These are phyloP conservation scores for Paracamarosporium sp. DNA, from an alignment of 2,329 filamentous ascomycete genomes.

Conservation along the genomic window DNA sequence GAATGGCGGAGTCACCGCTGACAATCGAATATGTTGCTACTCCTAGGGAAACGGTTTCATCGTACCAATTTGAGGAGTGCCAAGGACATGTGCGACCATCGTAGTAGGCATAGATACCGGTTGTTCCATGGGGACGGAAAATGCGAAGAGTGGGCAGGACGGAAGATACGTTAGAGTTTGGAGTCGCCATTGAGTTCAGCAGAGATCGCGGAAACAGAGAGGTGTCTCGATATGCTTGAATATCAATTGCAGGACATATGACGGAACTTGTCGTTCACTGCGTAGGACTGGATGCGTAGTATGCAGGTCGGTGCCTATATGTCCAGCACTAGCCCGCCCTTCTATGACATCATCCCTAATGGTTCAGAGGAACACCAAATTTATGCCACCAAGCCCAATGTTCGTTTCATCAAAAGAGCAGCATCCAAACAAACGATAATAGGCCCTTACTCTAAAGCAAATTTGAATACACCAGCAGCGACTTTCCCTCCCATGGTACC, in stretches of 20 bases:
- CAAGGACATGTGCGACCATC: slow-evolving; percentile 15
- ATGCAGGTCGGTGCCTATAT: not conserved
- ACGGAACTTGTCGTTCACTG: not conserved
- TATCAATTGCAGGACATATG: not conserved
- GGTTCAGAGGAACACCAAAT: no score
- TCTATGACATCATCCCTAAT: not conserved
- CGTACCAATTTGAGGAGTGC: slow-evolving; percentile 15
- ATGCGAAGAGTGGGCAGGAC: not conserved
- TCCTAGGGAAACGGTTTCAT: slow-evolving; percentile 16
- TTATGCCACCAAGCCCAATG: no score
- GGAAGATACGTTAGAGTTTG: not conserved
- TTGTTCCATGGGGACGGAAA: slow-evolving; percentile 6
- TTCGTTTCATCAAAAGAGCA: no score
- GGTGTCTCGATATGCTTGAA: not conserved
- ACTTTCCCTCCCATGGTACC: slow-evolving; percentile 20
- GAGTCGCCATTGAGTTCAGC: not conserved
- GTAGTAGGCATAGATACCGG: slow-evolving; percentile 16
- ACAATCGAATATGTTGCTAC: slow-evolving; percentile 17
- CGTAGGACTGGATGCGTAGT: not conserved
- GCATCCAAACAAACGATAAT: not conserved
- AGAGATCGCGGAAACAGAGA: not conserved
- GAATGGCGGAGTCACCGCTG: slow-evolving; percentile 8
- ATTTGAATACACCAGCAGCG: slow-evolving; percentile 7
- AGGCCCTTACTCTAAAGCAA: not conserved
- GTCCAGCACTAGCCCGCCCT: not conserved